A percentile compares a stretch with the other conserved stretches of the same genome.
These are phyloP conservation scores for Epichloe sibirici DNA, from an alignment of 2,329 filamentous ascomycete species.

Conservation along the genomic window DNA sequence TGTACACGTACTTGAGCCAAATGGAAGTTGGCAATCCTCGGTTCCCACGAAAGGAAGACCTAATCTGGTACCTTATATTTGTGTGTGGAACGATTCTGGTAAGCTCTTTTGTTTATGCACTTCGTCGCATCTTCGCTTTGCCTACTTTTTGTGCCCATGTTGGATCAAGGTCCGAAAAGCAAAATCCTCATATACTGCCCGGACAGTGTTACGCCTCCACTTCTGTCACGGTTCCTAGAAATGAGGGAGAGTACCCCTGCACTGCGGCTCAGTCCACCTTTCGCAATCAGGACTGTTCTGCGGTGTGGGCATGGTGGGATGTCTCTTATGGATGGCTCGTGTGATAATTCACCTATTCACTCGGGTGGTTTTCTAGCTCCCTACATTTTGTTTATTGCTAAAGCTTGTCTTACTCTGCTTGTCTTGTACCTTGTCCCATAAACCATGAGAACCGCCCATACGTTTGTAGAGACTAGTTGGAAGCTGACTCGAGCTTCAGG, in stretches of 20 bases:
- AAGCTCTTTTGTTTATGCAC: constrained; percentile 33
- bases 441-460: not conserved
- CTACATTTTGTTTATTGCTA: constrained; percentile 35
- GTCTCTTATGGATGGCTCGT: constrained; percentile 57
- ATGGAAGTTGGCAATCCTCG: constrained; percentile 61
- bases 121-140: constrained; percentile 13
- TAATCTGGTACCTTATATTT: constrained; percentile 70
- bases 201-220: constrained; percentile 53
- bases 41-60: constrained; percentile 64
- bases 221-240: constrained; percentile 77
- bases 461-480: not conserved
- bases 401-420: not conserved
- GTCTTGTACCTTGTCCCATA: not conserved
- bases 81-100: constrained; percentile 62
- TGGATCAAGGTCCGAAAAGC: not conserved
- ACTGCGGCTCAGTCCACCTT: constrained; percentile 48
- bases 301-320: constrained; percentile 67
- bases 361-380: constrained; percentile 49
- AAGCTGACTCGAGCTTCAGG: constrained; percentile 13
- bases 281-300: constrained; percentile 54
- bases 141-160: constrained; percentile 6
- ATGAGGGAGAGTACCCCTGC: constrained; percentile 69
- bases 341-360: constrained; percentile 38
- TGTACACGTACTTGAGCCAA: constrained; percentile 66
- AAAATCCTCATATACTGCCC: constrained; percentile 56